These are phyloP conservation scores for Diplodia corticola DNA, from an alignment of 2,329 filamentous ascomycete genomes.

Conservation along the genomic window DNA sequence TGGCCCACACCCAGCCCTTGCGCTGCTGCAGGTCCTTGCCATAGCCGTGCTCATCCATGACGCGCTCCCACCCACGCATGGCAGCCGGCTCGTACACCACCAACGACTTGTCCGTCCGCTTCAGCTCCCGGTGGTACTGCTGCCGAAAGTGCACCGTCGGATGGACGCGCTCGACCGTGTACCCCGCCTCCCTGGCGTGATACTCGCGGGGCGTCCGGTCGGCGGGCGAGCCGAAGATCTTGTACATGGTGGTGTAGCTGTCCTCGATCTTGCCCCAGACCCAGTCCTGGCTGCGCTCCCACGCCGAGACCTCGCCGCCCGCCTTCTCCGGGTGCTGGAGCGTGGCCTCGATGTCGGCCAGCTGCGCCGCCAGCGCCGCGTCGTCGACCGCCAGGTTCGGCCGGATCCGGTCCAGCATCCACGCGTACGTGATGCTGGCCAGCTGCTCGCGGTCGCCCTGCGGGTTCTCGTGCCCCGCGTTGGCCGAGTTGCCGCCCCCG, in stretches of 20 bases:
- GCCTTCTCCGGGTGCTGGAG: background rate
- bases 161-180: constrained; percentile 6
- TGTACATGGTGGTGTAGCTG: background rate
- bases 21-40: constrained; percentile 2
- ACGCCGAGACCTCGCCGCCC: background rate
- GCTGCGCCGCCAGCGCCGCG: background rate
- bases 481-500: constrained; percentile 45
- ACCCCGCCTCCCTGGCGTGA: background rate
- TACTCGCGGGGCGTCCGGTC: background rate
- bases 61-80: background rate
- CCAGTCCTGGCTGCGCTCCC: background rate
- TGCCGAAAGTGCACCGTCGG: background rate
- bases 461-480: constrained; percentile 22
- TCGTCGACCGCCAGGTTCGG: background rate
- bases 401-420: constrained; percentile 39
- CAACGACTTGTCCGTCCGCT: background rate
- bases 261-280: constrained; percentile 1
- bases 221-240: background rate
- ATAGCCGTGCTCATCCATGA: background rate
- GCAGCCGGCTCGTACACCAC: background rate
- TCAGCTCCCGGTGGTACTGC: background rate
- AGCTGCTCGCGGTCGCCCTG: constrained; percentile 21
- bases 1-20: constrained; percentile 1
- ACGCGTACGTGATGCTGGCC: constrained; percentile 42
- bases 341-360: background rate